Evolutionary conservation across 768 basidiomycete species (phyloP).

Genomic region (Kwoniella shandongensis): DNA sequence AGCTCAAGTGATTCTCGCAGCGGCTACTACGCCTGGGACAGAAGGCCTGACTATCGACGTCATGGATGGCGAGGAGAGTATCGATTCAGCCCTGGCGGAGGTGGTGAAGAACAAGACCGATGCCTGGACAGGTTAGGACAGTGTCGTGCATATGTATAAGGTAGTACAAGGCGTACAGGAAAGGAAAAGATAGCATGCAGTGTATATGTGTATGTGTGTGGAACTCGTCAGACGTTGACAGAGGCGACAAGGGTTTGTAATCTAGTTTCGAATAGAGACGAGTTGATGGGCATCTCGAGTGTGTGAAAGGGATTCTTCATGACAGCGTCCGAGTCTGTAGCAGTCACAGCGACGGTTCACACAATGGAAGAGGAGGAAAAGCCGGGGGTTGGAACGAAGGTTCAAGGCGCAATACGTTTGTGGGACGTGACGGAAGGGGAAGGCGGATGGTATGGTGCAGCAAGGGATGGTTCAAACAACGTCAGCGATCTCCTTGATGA

Average conservation of each 20-base stretch:
- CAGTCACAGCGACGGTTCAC: too few relatives aligned
- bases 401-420: too few relatives aligned
- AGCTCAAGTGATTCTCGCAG: constrained; percentile 58
- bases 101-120: constrained; percentile 57
- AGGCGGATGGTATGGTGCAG: too few relatives aligned
- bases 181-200: constrained; percentile 1
- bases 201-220: background rate
- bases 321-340: constrained; percentile 74
- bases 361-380: background rate
- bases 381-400: too few relatives aligned
- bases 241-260: constrained; percentile 48
- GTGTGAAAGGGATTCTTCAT: constrained; percentile 99
- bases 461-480: too few relatives aligned
- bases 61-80: constrained; percentile 59
- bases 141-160: background rate
- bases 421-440: too few relatives aligned
- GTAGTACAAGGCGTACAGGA: background rate
- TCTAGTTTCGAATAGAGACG: constrained; percentile 73
- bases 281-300: constrained; percentile 98
- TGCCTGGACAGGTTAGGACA: constrained; percentile 37
- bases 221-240: constrained; percentile 20
- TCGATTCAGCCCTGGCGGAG: constrained; percentile 59
- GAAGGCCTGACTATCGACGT: constrained; percentile 64
- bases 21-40: constrained; percentile 60
- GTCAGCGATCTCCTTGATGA: too few relatives aligned